These are phyloP conservation scores for Fonsecaea nubica DNA, from an alignment of 2,329 filamentous ascomycete genomes.

Conservation along the genomic window DNA sequence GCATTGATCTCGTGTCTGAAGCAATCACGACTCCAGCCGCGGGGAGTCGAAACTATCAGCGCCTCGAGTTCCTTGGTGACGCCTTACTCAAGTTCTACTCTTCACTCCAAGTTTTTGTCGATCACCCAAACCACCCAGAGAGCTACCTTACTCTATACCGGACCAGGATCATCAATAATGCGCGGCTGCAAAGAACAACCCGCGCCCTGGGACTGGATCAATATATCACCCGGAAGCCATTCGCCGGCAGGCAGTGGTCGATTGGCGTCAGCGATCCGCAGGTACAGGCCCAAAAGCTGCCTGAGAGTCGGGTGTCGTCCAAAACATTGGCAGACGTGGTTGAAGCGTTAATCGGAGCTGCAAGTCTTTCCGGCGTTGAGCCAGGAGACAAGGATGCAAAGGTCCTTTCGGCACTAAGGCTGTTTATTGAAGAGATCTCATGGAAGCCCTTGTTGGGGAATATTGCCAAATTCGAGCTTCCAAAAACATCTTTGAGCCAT, in stretches of 20 bases:
- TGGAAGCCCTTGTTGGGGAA: conserved; percentile 60
- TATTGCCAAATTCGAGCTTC: conserved; percentile 10
- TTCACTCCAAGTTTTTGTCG: conserved; percentile 67
- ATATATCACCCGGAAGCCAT: conserved; percentile 73
- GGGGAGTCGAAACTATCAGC: conserved; percentile 69
- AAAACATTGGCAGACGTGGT: conserved; percentile 88
- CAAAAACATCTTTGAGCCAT: neutral
- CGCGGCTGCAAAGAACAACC: conserved; percentile 70
- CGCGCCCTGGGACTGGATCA: conserved; percentile 68
- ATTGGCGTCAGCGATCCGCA: conserved; percentile 51
- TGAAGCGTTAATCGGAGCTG: conserved; percentile 81
- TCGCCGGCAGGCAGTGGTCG: conserved; percentile 75
- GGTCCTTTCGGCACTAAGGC: conserved; percentile 53
- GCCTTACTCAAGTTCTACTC: conserved; percentile 78
- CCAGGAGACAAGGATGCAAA: conserved; percentile 58
- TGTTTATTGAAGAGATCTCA: conserved; percentile 68
- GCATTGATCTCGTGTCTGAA: conserved; percentile 25
- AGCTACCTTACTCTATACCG: conserved; percentile 74
- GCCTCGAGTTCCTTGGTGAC: conserved; percentile 87
- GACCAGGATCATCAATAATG: conserved; percentile 75
- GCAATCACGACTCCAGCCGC: conserved; percentile 29
- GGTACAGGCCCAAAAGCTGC: conserved; percentile 9
- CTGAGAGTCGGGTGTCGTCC: conserved; percentile 61
- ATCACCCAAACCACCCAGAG: conserved; percentile 73
- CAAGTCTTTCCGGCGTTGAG: conserved; percentile 69